Evolutionary conservation across 179 eudicot genomes (phyloP).

Genomic region (Patellifolia procumbens): DNA sequence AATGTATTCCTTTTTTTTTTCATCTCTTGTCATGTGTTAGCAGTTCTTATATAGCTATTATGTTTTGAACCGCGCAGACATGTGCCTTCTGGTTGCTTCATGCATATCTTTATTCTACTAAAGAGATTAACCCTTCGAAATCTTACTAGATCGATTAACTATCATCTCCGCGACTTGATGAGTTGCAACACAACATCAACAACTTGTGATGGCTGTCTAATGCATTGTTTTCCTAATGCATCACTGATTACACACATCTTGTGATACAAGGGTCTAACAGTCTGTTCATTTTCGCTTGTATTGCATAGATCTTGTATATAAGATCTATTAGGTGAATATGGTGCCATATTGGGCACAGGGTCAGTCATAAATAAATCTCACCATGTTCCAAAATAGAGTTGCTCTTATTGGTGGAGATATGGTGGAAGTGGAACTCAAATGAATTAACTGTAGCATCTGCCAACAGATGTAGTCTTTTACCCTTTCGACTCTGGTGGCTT

Average conservation of each 20-base stretch:
- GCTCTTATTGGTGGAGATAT: neutral
- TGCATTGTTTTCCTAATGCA: neutral
- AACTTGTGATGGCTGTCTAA: neutral
- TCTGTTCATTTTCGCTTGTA: neutral
- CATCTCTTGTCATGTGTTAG: neutral
- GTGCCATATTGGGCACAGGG: neutral
- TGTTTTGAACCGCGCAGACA: neutral
- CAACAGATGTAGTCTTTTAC: neutral
- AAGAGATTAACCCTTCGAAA: neutral
- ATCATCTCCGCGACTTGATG: neutral
- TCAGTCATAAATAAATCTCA: neutral
- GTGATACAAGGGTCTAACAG: neutral
- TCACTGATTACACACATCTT: neutral
- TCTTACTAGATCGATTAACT: neutral
- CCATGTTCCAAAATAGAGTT: neutral
- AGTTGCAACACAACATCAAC: neutral
- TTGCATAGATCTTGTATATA: no score
- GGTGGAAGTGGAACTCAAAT: neutral
- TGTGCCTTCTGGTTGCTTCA: neutral
- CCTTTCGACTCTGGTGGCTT: neutral
- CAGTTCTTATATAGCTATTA: neutral
- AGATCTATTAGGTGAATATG: conserved; percentile 28
- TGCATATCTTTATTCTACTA: neutral
- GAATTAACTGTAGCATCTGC: neutral
- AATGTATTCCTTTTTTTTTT: neutral